Conservation (phyloP, 2,329 filamentous ascomycete species). For the Emmonsiellopsis sp. region DNA sequence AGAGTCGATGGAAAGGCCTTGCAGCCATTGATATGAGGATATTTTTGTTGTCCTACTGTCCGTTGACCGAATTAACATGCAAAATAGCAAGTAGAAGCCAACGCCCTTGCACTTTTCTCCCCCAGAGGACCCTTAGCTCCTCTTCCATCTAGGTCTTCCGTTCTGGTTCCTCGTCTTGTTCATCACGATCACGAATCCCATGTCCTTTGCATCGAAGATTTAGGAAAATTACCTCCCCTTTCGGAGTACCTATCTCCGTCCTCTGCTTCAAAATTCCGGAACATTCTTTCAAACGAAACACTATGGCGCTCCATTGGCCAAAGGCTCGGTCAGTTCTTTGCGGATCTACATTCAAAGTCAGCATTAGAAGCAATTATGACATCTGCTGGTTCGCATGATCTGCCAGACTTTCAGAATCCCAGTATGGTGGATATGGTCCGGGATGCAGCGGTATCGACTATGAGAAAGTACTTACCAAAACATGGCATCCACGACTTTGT, state of each 20-base stretch:
- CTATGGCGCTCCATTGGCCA: not conserved
- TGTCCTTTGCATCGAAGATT: constrained; percentile 6
- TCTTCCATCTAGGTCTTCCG: not conserved
- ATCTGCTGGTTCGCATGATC: not conserved
- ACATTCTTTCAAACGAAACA: not conserved
- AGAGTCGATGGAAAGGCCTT: too few species aligned
- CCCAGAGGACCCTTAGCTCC: not conserved
- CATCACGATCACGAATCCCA: constrained; percentile 3
- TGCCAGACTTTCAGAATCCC: not conserved
- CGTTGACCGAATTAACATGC: not conserved
- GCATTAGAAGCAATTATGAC: constrained; percentile 2
- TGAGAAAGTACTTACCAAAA: constrained; percentile 2
- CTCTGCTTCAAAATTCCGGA: not conserved
- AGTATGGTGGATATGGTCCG: constrained; percentile 5
- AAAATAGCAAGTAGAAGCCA: constrained; percentile 6
- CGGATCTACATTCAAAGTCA: constrained; percentile 3
- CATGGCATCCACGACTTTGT: constrained; percentile 1
- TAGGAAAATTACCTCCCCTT: constrained; percentile 2
- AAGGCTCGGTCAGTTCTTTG: constrained; percentile 4
- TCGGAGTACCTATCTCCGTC: constrained; percentile 2
- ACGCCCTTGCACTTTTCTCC: constrained; percentile 2
- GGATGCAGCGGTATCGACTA: constrained; percentile 3
- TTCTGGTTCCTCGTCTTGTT: not conserved
- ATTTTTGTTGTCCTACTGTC: too few species aligned
- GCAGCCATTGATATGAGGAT: too few species aligned